phyloP scores from a whole-genome alignment of 306 rosid species.

The Urtica urens region DNA sequence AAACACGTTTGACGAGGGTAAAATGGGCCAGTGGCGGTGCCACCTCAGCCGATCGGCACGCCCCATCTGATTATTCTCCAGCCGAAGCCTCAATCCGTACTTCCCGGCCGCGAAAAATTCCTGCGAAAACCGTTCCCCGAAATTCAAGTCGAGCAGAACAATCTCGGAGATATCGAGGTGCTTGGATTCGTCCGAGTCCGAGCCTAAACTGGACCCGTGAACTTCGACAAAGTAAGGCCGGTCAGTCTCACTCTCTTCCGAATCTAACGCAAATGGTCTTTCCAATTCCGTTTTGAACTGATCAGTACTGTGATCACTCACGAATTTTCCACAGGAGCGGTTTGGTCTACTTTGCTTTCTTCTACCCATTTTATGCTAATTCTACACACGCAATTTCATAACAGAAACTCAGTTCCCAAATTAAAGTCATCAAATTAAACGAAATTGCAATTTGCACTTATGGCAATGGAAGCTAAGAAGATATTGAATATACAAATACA shows the following conservation, averaged over 20 bases:
- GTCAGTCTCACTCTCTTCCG: slow-evolving; percentile 22
- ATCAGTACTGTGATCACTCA: slow-evolving; percentile 28
- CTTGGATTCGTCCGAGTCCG: too few species aligned
- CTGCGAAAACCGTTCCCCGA: slow-evolving; percentile 43
- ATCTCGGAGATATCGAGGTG: slow-evolving; percentile 81
- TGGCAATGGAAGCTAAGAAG: too few species aligned
- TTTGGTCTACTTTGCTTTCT: slow-evolving; percentile 60
- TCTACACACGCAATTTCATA: slow-evolving; percentile 21
- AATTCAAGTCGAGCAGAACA: slow-evolving; percentile 43
- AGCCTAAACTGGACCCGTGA: slow-evolving; percentile 45
- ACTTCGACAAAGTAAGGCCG: slow-evolving; percentile 60
- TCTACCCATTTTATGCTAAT: slow-evolving; percentile 47
- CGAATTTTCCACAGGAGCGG: slow-evolving; percentile 42
- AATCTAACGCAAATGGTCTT: slow-evolving; percentile 23
- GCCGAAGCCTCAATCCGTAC: slow-evolving; percentile 49
- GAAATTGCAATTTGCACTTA: too few species aligned
- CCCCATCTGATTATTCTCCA: slow-evolving; percentile 41
- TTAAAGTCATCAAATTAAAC: too few species aligned
- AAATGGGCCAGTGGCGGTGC: slow-evolving; percentile 87
- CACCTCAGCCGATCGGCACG: slow-evolving; percentile 49
- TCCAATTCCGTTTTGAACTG: slow-evolving; percentile 28
- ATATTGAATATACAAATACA: too few species aligned
- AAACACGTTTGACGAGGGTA: slow-evolving; percentile 48
- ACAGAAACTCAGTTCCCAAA: too few species aligned
- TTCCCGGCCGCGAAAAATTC: slow-evolving; percentile 32